Conservation (phyloP, 2,329 filamentous ascomycete genomes). For the Hortaea sp. region DNA sequence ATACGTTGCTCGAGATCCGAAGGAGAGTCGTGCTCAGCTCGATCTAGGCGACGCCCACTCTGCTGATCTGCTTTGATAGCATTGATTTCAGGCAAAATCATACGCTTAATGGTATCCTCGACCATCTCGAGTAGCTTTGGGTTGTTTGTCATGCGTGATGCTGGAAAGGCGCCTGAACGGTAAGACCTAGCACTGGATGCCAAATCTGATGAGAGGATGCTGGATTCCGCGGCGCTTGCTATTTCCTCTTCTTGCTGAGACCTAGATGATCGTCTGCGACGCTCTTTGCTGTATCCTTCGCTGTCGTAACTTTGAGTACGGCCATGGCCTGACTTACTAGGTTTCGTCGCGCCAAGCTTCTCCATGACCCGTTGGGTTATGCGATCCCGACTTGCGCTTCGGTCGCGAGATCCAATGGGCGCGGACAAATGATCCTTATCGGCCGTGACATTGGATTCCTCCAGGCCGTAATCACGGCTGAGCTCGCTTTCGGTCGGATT, state of each 20-base stretch:
- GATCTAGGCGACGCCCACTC: conserved; percentile 50
- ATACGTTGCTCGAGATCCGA: conserved; percentile 40
- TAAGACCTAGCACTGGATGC: conserved; percentile 48
- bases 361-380: conserved; percentile 60
- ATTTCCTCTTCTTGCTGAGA: conserved; percentile 43
- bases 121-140: conserved; percentile 84
- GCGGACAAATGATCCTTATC: conserved; percentile 40
- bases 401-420: conserved; percentile 47
- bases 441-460: conserved; percentile 26
- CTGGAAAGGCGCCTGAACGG: conserved; percentile 47
- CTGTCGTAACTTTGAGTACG: conserved; percentile 23
- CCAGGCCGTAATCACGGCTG: conserved; percentile 37
- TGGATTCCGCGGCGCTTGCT: conserved; percentile 49
- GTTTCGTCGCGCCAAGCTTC: conserved; percentile 46
- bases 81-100: conserved; percentile 85
- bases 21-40: conserved; percentile 37
- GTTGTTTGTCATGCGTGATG: conserved; percentile 81
- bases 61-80: conserved; percentile 85
- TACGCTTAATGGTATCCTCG: conserved; percentile 79
- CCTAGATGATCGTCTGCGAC: conserved; percentile 31
- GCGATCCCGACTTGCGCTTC: conserved; percentile 56
- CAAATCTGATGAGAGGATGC: conserved; percentile 49
- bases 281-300: conserved; percentile 21
- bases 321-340: conserved; percentile 15
- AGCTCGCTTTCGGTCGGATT: conserved; percentile 37